These are phyloP conservation scores for Agastache rugosa DNA, from an alignment of 257 asterid genomes.

Conservation along the genomic window DNA sequence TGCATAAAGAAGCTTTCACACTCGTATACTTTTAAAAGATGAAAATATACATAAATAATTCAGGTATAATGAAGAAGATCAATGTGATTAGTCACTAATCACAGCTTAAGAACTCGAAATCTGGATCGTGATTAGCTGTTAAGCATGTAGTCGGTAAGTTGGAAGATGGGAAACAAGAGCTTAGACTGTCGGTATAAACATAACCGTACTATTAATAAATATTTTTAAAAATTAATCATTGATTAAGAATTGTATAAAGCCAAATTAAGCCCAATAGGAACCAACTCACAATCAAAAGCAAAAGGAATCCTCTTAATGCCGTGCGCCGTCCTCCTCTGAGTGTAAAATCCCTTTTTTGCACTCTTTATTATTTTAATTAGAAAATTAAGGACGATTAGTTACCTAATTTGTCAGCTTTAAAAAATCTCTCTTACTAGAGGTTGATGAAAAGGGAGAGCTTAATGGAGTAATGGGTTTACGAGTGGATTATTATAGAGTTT, in stretches of 20 bases:
- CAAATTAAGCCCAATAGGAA: constrained; percentile 33
- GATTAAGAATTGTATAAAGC: constrained; percentile 20
- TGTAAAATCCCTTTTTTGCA: neutral
- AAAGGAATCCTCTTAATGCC: constrained; percentile 45
- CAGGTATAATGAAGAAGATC: constrained; percentile 25
- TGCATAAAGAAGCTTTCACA: constrained; percentile 32
- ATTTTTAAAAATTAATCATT: constrained; percentile 11
- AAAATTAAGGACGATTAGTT: constrained; percentile 24
- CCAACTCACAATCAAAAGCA: constrained; percentile 42
- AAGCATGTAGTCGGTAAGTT: constrained; percentile 47
- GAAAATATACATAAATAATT: constrained; percentile 16
- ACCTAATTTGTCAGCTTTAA: constrained; percentile 25
- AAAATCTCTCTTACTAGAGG: constrained; percentile 17
- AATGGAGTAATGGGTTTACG: too few relatives aligned
- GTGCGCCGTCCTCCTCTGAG: constrained; percentile 37
- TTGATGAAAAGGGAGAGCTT: too few relatives aligned
- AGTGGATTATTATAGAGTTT: too few relatives aligned
- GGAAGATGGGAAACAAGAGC: constrained; percentile 52
- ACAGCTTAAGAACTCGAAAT: constrained; percentile 2
- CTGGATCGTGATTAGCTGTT: constrained; percentile 47
- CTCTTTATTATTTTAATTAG: neutral
- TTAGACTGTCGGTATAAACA: constrained; percentile 47
- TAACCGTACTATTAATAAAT: constrained; percentile 41
- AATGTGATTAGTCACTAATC: constrained; percentile 44
- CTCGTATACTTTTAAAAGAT: neutral